phyloP scores from a whole-genome alignment of 2,329 filamentous ascomycete genomes.

The Hortaea werneckii region DNA sequence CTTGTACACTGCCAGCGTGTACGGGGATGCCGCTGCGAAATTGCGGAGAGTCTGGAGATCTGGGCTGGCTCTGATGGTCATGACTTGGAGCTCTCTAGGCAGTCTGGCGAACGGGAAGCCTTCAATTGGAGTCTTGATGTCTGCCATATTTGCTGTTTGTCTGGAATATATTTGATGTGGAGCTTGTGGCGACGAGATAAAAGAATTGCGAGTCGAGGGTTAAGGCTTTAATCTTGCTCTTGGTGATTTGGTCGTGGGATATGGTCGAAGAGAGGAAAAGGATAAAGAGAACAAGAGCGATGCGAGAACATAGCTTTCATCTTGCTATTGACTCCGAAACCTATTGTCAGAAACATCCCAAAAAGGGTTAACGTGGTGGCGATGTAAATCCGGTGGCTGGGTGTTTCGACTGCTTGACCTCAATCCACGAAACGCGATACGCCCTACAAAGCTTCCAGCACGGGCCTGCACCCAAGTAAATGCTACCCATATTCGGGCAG shows the following conservation, averaged over 20 bases:
- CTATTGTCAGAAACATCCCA: too few species aligned
- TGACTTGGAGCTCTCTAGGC: not conserved
- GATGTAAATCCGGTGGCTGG: too few species aligned
- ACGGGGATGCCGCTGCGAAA: not conserved
- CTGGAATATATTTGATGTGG: not conserved
- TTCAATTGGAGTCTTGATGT: not conserved
- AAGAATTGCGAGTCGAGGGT: not conserved
- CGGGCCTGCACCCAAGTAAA: too few species aligned
- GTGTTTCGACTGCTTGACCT: too few species aligned
- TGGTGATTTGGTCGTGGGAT: not conserved
- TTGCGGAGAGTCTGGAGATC: not conserved
- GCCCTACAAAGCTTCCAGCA: too few species aligned
- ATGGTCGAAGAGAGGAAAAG: too few species aligned
- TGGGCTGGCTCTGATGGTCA: not conserved
- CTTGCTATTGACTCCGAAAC: too few species aligned
- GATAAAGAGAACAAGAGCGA: too few species aligned
- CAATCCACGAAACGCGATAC: too few species aligned
- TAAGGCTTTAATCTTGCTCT: not conserved
- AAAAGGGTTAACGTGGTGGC: too few species aligned
- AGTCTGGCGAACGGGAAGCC: not conserved
- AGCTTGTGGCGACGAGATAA: not conserved
- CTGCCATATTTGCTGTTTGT: not conserved
- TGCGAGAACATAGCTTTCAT: too few species aligned
- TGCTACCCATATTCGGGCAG: too few species aligned
- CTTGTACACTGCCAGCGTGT: not conserved